A percentile compares a stretch with the other conserved stretches of the same genome.
Evolutionary conservation across 176 grass and related monocot species (phyloP).

Genomic region (Saccharum officinarum): DNA sequence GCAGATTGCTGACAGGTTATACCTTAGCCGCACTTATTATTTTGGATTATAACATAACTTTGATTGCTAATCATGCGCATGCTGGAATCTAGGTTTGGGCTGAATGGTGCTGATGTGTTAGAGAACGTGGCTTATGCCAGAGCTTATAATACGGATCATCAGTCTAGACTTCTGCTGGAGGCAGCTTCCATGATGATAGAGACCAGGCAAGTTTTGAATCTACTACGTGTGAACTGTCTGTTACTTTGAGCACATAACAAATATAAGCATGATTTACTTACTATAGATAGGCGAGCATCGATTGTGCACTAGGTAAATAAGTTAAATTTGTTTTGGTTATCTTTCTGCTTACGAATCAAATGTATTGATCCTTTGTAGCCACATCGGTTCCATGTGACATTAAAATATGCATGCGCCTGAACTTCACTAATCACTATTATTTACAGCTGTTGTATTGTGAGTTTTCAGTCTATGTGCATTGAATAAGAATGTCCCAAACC

Average conservation of each 20-base stretch:
- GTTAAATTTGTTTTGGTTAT: not conserved
- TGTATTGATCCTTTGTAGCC: not conserved
- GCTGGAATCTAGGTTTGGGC: slow-evolving; percentile 68
- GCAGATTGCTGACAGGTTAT: too few relatives aligned
- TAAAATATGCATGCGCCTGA: not conserved
- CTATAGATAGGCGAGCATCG: not conserved
- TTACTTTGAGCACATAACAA: not conserved
- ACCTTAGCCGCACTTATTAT: not conserved
- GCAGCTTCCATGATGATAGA: slow-evolving; percentile 99
- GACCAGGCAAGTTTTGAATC: slow-evolving; percentile 63
- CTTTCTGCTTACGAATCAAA: not conserved
- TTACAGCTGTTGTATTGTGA: not conserved
- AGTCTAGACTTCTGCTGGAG: slow-evolving; percentile 87
- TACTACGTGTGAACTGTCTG: not conserved
- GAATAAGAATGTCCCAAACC: not conserved
- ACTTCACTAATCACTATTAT: not conserved
- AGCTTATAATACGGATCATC: slow-evolving; percentile 96
- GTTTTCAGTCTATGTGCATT: not conserved
- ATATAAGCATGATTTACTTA: not conserved
- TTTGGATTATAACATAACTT: too few relatives aligned
- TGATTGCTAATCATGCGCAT: slow-evolving; percentile 16
- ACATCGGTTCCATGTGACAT: not conserved
- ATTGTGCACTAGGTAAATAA: not conserved
- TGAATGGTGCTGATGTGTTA: slow-evolving; percentile 92
- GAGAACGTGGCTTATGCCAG: slow-evolving; percentile 98